Base-by-base conservation (phyloP, 2,329 filamentous ascomycete genomes). In the Rugonectria rugulosa region DNA sequence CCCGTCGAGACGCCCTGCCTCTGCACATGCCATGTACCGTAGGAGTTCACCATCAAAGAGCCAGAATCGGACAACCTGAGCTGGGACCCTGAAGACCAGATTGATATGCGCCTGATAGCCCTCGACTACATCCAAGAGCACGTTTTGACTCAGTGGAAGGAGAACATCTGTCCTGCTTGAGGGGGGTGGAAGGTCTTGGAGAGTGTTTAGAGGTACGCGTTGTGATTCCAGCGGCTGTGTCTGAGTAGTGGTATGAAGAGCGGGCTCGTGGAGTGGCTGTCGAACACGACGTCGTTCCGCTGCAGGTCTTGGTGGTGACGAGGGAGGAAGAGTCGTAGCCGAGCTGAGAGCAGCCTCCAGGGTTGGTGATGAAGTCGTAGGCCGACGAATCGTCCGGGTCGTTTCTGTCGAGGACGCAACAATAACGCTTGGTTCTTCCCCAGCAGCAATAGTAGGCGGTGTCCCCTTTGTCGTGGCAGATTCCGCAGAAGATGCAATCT, bases 1-100 rank as follows among this genome's bases (percentile, higher is more conserved):
- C 27, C 50, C 51, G 0, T 43, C 56, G 10, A 59, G 45, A 78
- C 81, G 1, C 0, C 78, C 73, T 1, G 73, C 68, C 0, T 81
- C 76, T 14, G 88, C 77, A 10, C 77, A 77, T 12, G 83, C 85
- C 79, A 88, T 85, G 64, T 88, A 87, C 47, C 75, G 79, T 8
- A 89, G 69, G 51, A 81, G 71, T 77, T 81, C 26, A 65, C 72
- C 14, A 75, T 83, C 76, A 60, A 87, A 86, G 14, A 89, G 75
- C 87, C 87, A 89, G 62, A 88, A 77, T n/a, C 86, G 83, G 15
- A 71, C 75, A 5, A 87, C 82, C 14, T 78, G 75, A 3, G 73
- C 66, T 2, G 84, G 83, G 19, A 89, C 78, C 43, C 76, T 79
- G 72, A 83, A 87, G 14, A 74, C 71, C 37, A 85, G 77, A 55